Percentiles rank a stretch among this genome's conserved stretches.
phyloP scores from a whole-genome alignment of 371 early-diverging fungal genomes.

The Haplosporangium sp. region DNA sequence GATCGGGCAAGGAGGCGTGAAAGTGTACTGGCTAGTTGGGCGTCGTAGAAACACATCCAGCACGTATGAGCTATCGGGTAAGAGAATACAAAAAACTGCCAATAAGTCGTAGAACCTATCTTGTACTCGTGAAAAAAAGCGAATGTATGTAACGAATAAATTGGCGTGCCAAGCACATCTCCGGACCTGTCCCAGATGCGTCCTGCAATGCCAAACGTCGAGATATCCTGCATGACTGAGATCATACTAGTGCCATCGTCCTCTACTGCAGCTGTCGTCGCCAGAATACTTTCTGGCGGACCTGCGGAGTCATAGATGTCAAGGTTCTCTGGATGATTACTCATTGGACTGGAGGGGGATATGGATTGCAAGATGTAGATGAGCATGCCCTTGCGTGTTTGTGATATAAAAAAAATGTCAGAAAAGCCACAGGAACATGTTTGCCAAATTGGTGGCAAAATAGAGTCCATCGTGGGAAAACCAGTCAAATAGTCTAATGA shows the following conservation, averaged over 20 bases:
- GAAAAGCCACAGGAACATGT: too few species aligned
- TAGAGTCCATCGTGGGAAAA: too few species aligned
- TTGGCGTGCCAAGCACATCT: too few species aligned
- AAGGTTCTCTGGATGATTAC: conserved; percentile 38
- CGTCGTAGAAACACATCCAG: conserved; percentile 31
- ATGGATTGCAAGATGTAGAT: too few species aligned
- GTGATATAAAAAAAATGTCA: too few species aligned
- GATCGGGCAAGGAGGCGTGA: conserved; percentile 42
- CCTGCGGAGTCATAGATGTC: conserved; percentile 37
- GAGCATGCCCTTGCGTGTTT: too few species aligned
- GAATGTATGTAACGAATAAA: too few species aligned
- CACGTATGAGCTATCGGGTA: conserved; percentile 25
- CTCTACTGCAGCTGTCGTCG: background rate
- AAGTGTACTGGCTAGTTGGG: conserved; percentile 23
- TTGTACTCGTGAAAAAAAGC: too few species aligned
- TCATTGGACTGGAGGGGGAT: conserved; percentile 11
- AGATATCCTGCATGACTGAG: conserved; percentile 39
- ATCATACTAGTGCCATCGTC: conserved; percentile 12
- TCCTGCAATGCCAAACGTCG: conserved; percentile 48
- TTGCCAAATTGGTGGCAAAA: too few species aligned
- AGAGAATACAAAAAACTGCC: background rate
- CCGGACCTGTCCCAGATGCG: conserved; percentile 48
- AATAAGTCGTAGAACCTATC: background rate
- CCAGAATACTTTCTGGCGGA: conserved; percentile 20
- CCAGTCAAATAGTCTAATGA: too few species aligned